Evolutionary conservation across 345 rosid species (phyloP).

Genomic region (Brassica juncea): DNA sequence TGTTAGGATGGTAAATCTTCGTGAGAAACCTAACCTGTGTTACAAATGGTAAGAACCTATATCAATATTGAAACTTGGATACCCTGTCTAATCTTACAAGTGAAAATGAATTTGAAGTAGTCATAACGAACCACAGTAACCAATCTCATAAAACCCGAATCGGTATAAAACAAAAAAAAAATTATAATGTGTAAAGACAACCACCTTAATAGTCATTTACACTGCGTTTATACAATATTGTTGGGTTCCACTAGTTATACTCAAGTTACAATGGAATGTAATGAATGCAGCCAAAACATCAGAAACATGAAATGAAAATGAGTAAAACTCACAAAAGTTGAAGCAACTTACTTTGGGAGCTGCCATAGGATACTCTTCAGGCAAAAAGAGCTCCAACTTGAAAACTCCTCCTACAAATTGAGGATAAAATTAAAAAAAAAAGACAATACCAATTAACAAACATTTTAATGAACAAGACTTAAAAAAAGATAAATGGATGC

Average conservation of each 20-base stretch:
- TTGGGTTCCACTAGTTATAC: neutral
- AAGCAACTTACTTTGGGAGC: conserved; percentile 78
- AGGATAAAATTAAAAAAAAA: neutral
- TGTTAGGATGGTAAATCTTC: conserved; percentile 96
- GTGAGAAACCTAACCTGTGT: conserved; percentile 98
- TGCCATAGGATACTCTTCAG: conserved; percentile 99
- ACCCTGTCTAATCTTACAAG: neutral
- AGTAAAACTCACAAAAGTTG: neutral
- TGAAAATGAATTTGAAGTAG: neutral
- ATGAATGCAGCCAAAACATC: neutral
- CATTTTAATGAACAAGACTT: too few relatives aligned
- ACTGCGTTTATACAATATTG: neutral
- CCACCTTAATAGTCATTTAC: neutral
- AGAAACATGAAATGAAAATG: neutral
- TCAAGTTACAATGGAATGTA: neutral
- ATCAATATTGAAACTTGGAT: neutral
- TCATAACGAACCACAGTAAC: neutral
- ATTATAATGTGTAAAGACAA: neutral
- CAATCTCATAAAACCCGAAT: neutral
- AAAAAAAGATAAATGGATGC: too few relatives aligned
- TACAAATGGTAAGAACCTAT: neutral
- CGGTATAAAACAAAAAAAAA: neutral
- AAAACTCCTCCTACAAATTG: conserved; percentile 79
- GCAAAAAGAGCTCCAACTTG: conserved; percentile 96
- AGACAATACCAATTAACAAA: too few relatives aligned